A percentile compares a stretch with the other conserved stretches of the same genome.
Evolutionary conservation across 768 basidiomycete species (phyloP).

Genomic region (Hypholoma sublateritium): DNA sequence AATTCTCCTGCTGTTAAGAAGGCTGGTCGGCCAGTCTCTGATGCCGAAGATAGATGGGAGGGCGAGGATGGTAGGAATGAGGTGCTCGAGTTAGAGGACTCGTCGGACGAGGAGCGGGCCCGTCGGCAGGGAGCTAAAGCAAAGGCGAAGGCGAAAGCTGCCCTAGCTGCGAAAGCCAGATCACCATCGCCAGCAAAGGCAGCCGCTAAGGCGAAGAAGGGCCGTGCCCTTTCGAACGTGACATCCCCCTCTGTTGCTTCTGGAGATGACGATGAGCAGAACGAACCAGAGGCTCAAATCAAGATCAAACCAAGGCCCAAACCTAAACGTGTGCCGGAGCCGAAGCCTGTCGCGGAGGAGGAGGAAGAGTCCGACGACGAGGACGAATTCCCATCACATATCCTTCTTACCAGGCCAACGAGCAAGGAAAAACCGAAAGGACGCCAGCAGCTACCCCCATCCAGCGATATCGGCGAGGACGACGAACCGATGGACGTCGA

Average conservation of each 20-base stretch:
- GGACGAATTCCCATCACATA: background rate
- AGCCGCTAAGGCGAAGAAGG: background rate
- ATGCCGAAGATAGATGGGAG: background rate
- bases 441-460: background rate
- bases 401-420: background rate
- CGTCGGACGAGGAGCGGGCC: background rate
- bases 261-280: background rate
- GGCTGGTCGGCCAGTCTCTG: background rate
- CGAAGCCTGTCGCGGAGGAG: background rate
- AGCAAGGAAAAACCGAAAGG: conserved; percentile 8
- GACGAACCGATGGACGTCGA: conserved; percentile 1
- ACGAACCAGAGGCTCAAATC: background rate
- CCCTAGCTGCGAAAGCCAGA: background rate
- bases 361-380: conserved; percentile 2
- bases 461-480: conserved; percentile 1
- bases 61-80: background rate
- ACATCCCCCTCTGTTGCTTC: background rate
- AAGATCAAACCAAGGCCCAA: background rate
- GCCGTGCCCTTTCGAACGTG: background rate
- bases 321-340: background rate
- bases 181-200: too few species aligned
- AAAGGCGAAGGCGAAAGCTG: background rate
- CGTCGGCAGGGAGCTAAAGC: background rate
- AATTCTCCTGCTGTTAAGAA: background rate
- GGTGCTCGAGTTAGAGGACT: background rate